Base-by-base conservation (phyloP, 1,284 basidiomycete genomes). In the Malassezia caprae region DNA sequence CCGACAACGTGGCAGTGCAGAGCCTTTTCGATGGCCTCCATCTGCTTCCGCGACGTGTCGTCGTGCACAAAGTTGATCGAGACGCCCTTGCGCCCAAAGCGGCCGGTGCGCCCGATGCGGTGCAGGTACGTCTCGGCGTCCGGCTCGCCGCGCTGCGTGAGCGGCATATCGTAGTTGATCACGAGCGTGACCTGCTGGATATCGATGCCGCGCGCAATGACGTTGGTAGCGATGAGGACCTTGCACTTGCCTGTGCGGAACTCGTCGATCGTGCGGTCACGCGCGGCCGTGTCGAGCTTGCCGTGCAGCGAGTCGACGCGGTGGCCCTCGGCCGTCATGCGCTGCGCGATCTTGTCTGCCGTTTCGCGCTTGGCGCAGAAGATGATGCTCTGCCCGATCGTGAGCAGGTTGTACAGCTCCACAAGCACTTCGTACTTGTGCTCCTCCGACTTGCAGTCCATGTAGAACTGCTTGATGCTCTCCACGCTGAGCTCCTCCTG, bases 81-180 rank as follows among this genome's bases (percentile, higher is more conserved):
- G 5, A 73, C 67, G 49, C 71, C 71, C 51, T 68, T 69, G 58
- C 72, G 66, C 7, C 71, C 71, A 58, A 73, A 73, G 46, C 71
- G 62, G 35, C 71, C 71, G 21, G 71, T 73, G 26, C 71, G 65
- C 27, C 91, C 93, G 60, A 99, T 98, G 62, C 94, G 84, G 78
- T 99, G 94, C 55, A 98, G 84, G 75, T 99, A 99, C 0, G 93
- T 98, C 79, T 98, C 94, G 28, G 91, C 80, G 75, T 99, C 94
- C 0, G 90, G 88, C 58, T 74, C 61, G 76, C 78, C 78, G 23
- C 76, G 74, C 21, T 77, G 77, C 13, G 69, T 68, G 81, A 63
- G 79, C 0, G 94, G 94, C 48, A 98, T 82, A 76, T 99, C 94
- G 75, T 98, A 99, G 78, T 98, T 96, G 64, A 74, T 72, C 35